Conservation (phyloP, 1,284 basidiomycete genomes). For the Tilletia walkeri region DNA sequence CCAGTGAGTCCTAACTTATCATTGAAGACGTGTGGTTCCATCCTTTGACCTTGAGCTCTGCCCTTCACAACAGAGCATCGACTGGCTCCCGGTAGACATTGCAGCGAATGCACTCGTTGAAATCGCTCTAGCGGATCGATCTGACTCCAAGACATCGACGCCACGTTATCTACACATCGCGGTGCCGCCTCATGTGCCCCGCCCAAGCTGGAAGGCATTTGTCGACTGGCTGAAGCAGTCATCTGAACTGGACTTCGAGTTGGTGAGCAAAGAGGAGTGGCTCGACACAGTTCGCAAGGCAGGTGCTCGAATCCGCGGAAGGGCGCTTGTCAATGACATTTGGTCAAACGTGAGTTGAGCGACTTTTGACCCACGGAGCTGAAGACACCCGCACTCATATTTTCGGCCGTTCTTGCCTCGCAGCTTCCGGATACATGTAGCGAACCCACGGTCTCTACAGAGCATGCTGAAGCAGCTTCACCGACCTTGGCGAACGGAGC, state of each 20-base stretch:
- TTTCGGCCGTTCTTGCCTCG: background rate
- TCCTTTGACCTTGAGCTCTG: too few relatives aligned
- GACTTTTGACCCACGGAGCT: too few relatives aligned
- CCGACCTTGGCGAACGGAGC: background rate
- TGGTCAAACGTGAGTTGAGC: conserved; percentile 20
- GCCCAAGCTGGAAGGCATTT: conserved; percentile 61
- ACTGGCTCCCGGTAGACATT: conserved; percentile 66
- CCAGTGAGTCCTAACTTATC: conserved; percentile 44
- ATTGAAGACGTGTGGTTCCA: too few relatives aligned
- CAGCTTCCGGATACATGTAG: background rate
- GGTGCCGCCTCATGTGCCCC: conserved; percentile 19
- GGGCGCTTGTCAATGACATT: conserved; percentile 22
- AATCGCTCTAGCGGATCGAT: conserved; percentile 50
- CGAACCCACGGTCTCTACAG: background rate
- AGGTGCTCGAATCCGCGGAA: conserved; percentile 19
- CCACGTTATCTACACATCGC: background rate
- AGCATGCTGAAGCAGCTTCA: background rate
- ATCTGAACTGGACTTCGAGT: conserved; percentile 70
- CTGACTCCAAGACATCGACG: conserved; percentile 14
- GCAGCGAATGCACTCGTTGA: conserved; percentile 63
- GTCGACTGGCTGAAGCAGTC: conserved; percentile 64
- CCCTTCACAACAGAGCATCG: conserved; percentile 45
- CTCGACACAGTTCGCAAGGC: conserved; percentile 58
- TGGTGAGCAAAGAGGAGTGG: conserved; percentile 67
- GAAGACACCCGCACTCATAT: too few relatives aligned